These are phyloP conservation scores for Entoloma clypeatum DNA, from an alignment of 1,284 basidiomycete species.

Conservation along the genomic window DNA sequence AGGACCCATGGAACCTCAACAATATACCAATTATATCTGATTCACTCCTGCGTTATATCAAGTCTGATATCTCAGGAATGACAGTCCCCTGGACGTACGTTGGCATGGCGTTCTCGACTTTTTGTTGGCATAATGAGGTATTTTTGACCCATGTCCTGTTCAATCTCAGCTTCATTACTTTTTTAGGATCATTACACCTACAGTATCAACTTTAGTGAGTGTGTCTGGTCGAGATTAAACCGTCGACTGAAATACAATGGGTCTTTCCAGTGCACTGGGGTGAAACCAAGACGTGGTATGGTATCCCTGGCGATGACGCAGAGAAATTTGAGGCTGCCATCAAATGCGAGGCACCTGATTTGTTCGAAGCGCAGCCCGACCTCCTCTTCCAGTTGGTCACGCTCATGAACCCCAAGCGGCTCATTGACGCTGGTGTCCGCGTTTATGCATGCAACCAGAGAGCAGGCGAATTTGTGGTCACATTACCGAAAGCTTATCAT, in stretches of 20 bases:
- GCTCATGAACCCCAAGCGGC: constrained; percentile 91
- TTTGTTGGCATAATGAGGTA: constrained; percentile 99
- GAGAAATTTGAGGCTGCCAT: constrained; percentile 97
- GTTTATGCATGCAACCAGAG: constrained; percentile 95
- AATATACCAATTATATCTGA: constrained; percentile 91
- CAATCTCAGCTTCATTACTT: constrained; percentile 17
- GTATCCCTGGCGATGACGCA: constrained; percentile 91
- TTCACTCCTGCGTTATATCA: constrained; percentile 90
- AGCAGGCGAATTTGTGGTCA: constrained; percentile 96
- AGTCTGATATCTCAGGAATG: constrained; percentile 99
- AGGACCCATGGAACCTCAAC: constrained; percentile 97
- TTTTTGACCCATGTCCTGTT: constrained; percentile 17
- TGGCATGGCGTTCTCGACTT: constrained; percentile 98
- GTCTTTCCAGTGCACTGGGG: constrained; percentile 88
- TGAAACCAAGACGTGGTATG: constrained; percentile 99
- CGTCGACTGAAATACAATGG: constrained; percentile 13
- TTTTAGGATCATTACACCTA: constrained; percentile 94
- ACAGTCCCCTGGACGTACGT: constrained; percentile 99
- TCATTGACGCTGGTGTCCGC: constrained; percentile 87
- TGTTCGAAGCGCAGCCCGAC: constrained; percentile 98
- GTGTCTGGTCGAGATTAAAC: constrained; percentile 18
- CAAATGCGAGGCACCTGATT: constrained; percentile 91
- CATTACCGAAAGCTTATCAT: constrained; percentile 98
- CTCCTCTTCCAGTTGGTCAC: constrained; percentile 97
- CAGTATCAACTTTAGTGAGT: constrained; percentile 89